Evolutionary conservation across 1,284 basidiomycete genomes (phyloP).

Genomic region (Termitomyces sp.): DNA sequence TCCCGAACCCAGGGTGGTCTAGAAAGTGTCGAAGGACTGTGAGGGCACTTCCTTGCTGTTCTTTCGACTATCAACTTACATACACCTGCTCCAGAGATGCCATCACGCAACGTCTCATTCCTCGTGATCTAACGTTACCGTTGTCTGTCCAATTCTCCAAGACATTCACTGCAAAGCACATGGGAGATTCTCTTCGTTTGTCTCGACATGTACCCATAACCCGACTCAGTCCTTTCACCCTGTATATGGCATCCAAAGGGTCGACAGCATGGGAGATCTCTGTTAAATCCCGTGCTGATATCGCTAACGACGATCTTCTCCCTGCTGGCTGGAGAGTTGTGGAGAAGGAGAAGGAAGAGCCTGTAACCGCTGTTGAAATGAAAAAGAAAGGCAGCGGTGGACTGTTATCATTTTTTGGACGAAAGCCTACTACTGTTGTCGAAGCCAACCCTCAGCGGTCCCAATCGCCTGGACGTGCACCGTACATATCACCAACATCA

Average conservation of each 20-base stretch:
- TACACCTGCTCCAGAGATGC: conserved; percentile 21
- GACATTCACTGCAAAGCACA: conserved; percentile 51
- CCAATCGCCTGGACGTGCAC: conserved; percentile 22
- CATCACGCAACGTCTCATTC: conserved; percentile 36
- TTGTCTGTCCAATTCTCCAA: conserved; percentile 44
- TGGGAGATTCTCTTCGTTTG: conserved; percentile 54
- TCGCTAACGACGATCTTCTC: conserved; percentile 46
- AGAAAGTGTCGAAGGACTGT: conserved; percentile 52
- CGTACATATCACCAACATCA: conserved; percentile 5
- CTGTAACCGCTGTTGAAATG: conserved; percentile 27
- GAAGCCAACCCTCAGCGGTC: conserved; percentile 22
- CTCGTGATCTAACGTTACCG: conserved; percentile 39
- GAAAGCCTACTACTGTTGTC: conserved; percentile 28
- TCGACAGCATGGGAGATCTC: conserved; percentile 69
- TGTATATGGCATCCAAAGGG: conserved; percentile 61
- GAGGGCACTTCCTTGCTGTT: conserved; percentile 30
- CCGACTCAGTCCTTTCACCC: conserved; percentile 56
- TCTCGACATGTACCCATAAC: conserved; percentile 54
- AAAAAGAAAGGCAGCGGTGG: conserved; percentile 48
- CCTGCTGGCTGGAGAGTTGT: conserved; percentile 61
- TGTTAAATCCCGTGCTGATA: conserved; percentile 49
- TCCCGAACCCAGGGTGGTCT: conserved; percentile 37
- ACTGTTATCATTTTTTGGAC: conserved; percentile 66
- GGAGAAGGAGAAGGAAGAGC: conserved; percentile 28
- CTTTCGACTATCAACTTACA: neutral